These are phyloP conservation scores for Aurinia saxatilis DNA, from an alignment of 345 rosid species.

Conservation along the genomic window DNA sequence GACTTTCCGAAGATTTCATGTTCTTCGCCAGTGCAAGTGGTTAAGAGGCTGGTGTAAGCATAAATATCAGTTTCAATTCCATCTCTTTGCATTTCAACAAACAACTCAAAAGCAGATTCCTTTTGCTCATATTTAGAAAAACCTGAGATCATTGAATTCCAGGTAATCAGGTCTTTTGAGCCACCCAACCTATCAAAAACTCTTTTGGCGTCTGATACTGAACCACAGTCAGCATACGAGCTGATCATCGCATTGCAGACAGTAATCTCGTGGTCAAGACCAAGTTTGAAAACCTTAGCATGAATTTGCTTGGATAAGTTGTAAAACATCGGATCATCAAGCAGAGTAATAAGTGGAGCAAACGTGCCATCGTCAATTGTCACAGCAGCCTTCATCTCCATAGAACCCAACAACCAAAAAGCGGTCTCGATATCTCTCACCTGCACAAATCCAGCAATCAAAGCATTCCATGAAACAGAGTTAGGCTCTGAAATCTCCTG, in stretches of 20 bases:
- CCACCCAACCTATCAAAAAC: slow-evolving; percentile 45
- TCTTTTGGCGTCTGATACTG: slow-evolving; percentile 40
- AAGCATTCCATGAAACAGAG: slow-evolving; percentile 66
- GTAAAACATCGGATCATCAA: slow-evolving; percentile 37
- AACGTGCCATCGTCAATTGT: slow-evolving; percentile 60
- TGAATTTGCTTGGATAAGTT: slow-evolving; percentile 41
- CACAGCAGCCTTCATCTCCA: slow-evolving; percentile 44
- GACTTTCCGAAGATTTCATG: slow-evolving; percentile 37
- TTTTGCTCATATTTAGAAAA: slow-evolving; percentile 43
- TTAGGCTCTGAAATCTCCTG: slow-evolving; percentile 40
- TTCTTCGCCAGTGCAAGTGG: slow-evolving; percentile 43
- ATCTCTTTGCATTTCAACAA: slow-evolving; percentile 40
- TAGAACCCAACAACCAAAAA: slow-evolving; percentile 45
- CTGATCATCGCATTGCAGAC: slow-evolving; percentile 56
- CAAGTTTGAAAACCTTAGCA: slow-evolving; percentile 48
- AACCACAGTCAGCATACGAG: slow-evolving; percentile 62
- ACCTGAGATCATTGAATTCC: slow-evolving; percentile 73
- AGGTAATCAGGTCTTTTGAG: slow-evolving; percentile 48
- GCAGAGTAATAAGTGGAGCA: slow-evolving; percentile 71
- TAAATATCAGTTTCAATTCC: slow-evolving; percentile 50
- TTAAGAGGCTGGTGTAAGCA: slow-evolving; percentile 60
- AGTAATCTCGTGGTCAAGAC: slow-evolving; percentile 39
- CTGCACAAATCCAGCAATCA: slow-evolving; percentile 58
- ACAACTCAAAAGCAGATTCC: slow-evolving; percentile 44
- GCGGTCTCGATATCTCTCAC: slow-evolving; percentile 34